Evolutionary conservation across 345 rosid species (phyloP).

Genomic region (Brassica incana): DNA sequence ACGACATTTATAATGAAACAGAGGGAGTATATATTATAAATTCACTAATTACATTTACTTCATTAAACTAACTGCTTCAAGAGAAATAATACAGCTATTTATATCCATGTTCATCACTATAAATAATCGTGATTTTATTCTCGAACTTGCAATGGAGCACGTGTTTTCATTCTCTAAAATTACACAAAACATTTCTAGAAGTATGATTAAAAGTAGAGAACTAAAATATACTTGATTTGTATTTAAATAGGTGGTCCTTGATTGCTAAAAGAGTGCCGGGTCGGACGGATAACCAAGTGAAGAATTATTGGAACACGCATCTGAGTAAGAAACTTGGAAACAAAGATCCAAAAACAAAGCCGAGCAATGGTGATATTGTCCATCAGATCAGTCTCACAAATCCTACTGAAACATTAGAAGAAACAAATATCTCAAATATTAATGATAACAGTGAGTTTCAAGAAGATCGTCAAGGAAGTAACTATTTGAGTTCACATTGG

Average conservation of each 20-base stretch:
- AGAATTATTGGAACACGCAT: conserved; percentile 66
- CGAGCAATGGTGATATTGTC: conserved; percentile 17
- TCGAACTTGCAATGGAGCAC: neutral
- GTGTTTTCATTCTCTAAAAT: conserved; percentile 9
- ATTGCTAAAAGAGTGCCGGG: conserved; percentile 75
- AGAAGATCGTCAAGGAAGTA: conserved; percentile 31
- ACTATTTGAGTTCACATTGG: conserved; percentile 47
- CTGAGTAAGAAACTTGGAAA: conserved; percentile 55
- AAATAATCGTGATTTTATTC: neutral
- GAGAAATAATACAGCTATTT: neutral
- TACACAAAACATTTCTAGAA: neutral
- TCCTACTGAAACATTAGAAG: conserved; percentile 17
- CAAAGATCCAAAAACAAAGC: conserved; percentile 32
- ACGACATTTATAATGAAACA: no score
- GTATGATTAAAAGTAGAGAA: neutral
- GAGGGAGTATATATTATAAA: neutral
- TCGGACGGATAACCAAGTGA: conserved; percentile 73
- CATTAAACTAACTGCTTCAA: neutral
- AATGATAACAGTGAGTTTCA: conserved; percentile 21
- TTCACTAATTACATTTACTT: conserved; percentile 2
- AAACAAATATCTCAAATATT: conserved; percentile 20
- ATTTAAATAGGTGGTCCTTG: conserved; percentile 58
- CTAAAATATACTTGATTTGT: neutral
- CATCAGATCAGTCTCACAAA: conserved; percentile 30
- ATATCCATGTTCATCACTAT: conserved; percentile 9